Conservation (phyloP, 1,284 basidiomycete species). For the Cystobasidium sp. region DNA sequence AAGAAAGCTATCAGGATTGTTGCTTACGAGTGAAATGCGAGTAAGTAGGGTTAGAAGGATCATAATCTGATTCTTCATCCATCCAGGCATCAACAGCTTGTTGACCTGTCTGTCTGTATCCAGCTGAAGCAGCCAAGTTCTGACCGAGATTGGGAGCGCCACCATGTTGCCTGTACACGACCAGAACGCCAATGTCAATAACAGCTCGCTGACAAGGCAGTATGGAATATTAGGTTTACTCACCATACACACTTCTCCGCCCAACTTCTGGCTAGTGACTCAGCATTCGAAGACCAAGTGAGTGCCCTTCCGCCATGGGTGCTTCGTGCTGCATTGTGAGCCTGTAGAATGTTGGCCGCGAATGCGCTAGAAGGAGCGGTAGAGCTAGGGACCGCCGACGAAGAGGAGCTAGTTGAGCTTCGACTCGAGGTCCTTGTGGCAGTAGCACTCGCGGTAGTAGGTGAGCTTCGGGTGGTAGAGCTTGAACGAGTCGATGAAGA, state of each 20-base stretch:
- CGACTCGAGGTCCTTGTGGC: not conserved
- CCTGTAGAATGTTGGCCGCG: slow-evolving; percentile 8
- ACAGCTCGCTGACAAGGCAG: no score
- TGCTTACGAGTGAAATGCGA: slow-evolving; percentile 42
- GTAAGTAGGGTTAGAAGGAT: slow-evolving; percentile 37
- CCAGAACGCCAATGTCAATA: no score
- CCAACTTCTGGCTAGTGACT: slow-evolving; percentile 24
- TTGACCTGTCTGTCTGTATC: slow-evolving; percentile 30
- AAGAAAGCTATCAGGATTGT: not conserved
- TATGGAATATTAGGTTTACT: not conserved
- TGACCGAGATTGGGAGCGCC: slow-evolving; percentile 22
- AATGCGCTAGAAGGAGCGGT: slow-evolving; percentile 8
- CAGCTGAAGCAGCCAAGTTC: slow-evolving; percentile 37
- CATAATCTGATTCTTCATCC: slow-evolving; percentile 39
- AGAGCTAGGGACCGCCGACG: not conserved
- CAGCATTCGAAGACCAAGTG: slow-evolving; percentile 14
- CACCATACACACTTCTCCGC: slow-evolving; percentile 40
- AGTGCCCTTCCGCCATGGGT: slow-evolving; percentile 23
- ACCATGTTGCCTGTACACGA: slow-evolving; percentile 42
- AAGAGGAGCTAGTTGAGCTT: not conserved
- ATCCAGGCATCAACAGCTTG: slow-evolving; percentile 28
- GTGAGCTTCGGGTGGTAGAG: not conserved
- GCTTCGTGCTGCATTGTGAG: slow-evolving; percentile 26
- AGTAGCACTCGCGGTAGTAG: not conserved
- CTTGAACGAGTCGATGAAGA: not conserved